These are phyloP conservation scores for Phlegmacium glaucopus DNA, from an alignment of 768 basidiomycete species.

Conservation along the genomic window DNA sequence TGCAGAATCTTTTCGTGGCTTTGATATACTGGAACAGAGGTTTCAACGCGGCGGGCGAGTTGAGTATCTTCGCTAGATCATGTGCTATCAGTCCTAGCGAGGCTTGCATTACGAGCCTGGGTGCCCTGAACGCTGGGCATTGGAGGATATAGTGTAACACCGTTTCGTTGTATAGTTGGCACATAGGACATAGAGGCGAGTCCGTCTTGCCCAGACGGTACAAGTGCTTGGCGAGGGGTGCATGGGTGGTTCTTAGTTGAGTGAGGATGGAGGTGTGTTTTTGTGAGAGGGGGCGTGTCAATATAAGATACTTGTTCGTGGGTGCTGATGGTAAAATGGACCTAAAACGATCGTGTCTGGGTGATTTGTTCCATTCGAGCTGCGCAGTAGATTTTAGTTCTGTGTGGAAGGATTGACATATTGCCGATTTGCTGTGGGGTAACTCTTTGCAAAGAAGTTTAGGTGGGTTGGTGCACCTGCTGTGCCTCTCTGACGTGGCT, in stretches of 20 bases:
- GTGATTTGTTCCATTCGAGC: neutral
- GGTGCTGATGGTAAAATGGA: neutral
- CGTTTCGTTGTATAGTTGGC: neutral
- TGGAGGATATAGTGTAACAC: neutral
- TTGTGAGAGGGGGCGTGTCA: neutral
- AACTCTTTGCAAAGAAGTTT: neutral
- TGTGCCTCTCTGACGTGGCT: conserved; percentile 2
- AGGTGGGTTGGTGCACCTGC: neutral
- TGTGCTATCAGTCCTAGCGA: neutral
- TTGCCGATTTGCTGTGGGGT: neutral
- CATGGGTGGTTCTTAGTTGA: neutral
- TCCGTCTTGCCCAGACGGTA: neutral
- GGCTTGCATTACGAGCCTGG: neutral
- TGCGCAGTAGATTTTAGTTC: neutral
- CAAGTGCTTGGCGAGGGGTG: neutral
- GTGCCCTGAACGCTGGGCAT: neutral
- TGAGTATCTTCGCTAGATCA: neutral
- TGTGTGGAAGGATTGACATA: neutral
- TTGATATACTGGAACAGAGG: too few relatives aligned
- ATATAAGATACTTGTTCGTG: too few relatives aligned
- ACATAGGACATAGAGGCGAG: neutral
- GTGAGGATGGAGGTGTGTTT: neutral
- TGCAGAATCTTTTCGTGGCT: too few relatives aligned
- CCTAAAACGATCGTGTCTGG: neutral
- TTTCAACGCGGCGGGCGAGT: neutral